phyloP scores from a whole-genome alignment of 352 stramenopile genomes.

The Phytophthora quininea region DNA sequence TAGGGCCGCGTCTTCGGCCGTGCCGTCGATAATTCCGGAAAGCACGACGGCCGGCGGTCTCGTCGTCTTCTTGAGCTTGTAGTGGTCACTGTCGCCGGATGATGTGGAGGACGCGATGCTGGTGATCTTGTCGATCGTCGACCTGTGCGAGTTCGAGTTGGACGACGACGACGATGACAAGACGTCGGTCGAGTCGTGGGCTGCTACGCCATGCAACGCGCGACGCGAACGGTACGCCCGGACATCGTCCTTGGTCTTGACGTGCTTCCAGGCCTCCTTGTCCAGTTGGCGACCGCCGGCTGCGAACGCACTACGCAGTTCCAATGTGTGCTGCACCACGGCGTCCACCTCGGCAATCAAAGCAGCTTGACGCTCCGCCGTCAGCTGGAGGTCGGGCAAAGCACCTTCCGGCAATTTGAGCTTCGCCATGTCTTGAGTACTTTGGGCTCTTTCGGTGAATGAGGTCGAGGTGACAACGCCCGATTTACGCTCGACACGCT shows the following conservation, averaged over 20 bases:
- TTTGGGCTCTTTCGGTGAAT: slow-evolving; percentile 22
- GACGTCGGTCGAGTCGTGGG: slow-evolving; percentile 8
- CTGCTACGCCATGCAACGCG: slow-evolving; percentile 13
- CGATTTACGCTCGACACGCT: not conserved
- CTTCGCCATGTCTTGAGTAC: slow-evolving; percentile 26
- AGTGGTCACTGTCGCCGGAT: slow-evolving; percentile 22
- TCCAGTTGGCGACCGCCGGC: slow-evolving; percentile 30
- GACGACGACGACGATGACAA: slow-evolving; percentile 29
- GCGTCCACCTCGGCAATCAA: slow-evolving; percentile 31
- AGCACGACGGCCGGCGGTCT: slow-evolving; percentile 28
- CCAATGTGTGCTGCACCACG: slow-evolving; percentile 35
- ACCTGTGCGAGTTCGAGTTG: slow-evolving; percentile 12
- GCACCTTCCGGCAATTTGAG: slow-evolving; percentile 33
- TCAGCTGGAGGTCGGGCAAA: slow-evolving; percentile 23
- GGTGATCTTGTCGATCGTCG: slow-evolving; percentile 31
- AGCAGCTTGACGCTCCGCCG: slow-evolving; percentile 13
- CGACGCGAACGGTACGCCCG: slow-evolving; percentile 33
- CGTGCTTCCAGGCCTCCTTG: slow-evolving; percentile 37
- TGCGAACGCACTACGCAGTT: slow-evolving; percentile 31
- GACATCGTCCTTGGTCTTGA: slow-evolving; percentile 40
- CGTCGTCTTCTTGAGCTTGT: slow-evolving; percentile 24
- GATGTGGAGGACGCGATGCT: slow-evolving; percentile 24
- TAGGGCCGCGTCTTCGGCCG: slow-evolving; percentile 40
- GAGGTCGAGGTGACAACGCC: not conserved
- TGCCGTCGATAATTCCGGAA: slow-evolving; percentile 28